Evolutionary conservation across 192 early-diverging fungal genomes (phyloP), one percentile per base, ranked within the genome.

Genomic region (Backusella macrospora): DNA sequence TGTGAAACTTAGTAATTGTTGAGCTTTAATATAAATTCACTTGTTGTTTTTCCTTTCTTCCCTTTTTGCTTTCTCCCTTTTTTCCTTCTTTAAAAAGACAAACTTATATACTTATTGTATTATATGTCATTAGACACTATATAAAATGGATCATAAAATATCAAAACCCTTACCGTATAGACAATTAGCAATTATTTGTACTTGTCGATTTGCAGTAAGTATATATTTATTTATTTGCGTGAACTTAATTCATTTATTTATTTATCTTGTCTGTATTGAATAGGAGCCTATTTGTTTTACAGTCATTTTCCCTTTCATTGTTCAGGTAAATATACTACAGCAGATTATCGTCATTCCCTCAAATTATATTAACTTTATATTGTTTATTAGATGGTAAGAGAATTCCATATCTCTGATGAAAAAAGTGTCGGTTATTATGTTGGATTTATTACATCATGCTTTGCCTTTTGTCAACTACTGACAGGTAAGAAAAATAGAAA

Each of bases 331-430:
- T 44, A 43, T 34, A 34, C 48, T 47, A 21, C 46, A 21, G 6
- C 37, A 40, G 62, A 29, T 34, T 63, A 29, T 26, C 29, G 0
- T 26, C 26, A 34, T 63, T 63, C 1, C 34, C 29, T 1, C 29
- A 34, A 34, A 2, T 34, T 34, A 34, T 34, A 55, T 2, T 16
- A 14, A 55, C 4, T 15, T 39, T 39, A 40, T 67, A 14, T 0
- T 64, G 5, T 37, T 64, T 62, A 47, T 14, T 72, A 72, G 66
- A 77, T 73, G 85, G 87, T 91, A 9, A 82, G 83, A 2, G 92
- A 91, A 63, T 93, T 94, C 68, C 73, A 87, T 59, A 81, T 92
- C 0, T 85, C 86, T 15, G 86, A 86, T 26, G 83, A 87, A 62
- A 85, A 90, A 62, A 40, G 52, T 13, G 87, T 72, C 16, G 76